These are phyloP conservation scores for Colletotrichum abscissum DNA, from an alignment of 2,329 filamentous ascomycete genomes.

Conservation along the genomic window DNA sequence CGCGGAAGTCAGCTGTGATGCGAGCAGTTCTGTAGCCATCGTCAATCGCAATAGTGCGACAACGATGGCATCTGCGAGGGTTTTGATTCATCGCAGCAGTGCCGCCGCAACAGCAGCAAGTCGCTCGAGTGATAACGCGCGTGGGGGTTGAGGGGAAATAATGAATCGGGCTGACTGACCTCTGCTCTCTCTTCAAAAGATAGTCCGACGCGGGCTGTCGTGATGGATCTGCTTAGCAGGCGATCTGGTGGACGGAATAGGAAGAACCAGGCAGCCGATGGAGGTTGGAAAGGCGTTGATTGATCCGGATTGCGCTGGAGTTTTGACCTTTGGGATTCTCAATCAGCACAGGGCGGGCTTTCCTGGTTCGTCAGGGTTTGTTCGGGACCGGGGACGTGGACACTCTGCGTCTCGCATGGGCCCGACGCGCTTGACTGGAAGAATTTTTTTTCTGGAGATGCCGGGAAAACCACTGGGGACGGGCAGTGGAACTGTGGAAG, in stretches of 20 bases:
- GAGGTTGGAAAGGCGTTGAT: conserved; percentile 37
- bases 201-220: conserved; percentile 30
- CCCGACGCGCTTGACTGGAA: not conserved
- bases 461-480: not conserved
- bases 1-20: not conserved
- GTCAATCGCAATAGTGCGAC: conserved; percentile 3
- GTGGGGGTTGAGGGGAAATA: conserved; percentile 5
- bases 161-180: conserved; percentile 32
- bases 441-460: not conserved
- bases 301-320: conserved; percentile 35
- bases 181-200: conserved; percentile 23
- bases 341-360: not conserved
- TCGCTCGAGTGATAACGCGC: not conserved
- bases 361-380: not conserved
- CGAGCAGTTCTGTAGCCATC: not conserved
- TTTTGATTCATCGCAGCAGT: conserved; percentile 5
- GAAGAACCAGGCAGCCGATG: conserved; percentile 37
- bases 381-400: not conserved
- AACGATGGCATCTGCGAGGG: not conserved
- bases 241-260: conserved; percentile 37
- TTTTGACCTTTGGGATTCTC: conserved; percentile 31
- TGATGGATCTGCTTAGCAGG: conserved; percentile 34
- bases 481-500: too few relatives aligned
- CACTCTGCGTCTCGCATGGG: not conserved
- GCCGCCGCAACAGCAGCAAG: not conserved